Conservation (phyloP, 257 asterid genomes). For the Marsdenia floribunda region DNA sequence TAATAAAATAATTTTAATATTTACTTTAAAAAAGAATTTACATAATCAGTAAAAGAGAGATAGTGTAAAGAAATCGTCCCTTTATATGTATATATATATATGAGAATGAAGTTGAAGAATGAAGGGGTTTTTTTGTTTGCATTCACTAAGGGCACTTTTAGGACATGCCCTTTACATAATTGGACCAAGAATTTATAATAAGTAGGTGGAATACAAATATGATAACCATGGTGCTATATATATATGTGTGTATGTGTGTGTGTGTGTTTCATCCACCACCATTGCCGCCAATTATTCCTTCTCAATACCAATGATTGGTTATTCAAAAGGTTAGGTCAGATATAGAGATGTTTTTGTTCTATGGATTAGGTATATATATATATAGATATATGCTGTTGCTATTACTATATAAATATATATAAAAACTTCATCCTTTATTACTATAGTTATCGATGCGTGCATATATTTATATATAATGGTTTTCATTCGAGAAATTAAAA, state of each 20-base stretch:
- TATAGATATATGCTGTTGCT: neutral
- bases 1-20: no score
- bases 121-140: slow-evolving; percentile 26
- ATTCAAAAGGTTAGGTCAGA: slow-evolving; percentile 19
- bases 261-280: slow-evolving; percentile 13
- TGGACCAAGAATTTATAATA: slow-evolving; percentile 33
- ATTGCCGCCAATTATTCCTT: slow-evolving; percentile 28
- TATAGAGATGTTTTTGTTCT: slow-evolving; percentile 5
- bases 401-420: neutral
- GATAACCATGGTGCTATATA: slow-evolving; percentile 7
- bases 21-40: no score
- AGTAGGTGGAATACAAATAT: slow-evolving; percentile 18
- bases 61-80: no score
- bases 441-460: neutral
- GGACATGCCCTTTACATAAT: slow-evolving; percentile 13
- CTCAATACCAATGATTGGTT: slow-evolving; percentile 22
- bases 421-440: neutral
- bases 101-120: slow-evolving; percentile 4
- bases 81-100: neutral
- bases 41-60: no score
- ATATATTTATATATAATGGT: neutral
- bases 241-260: no score
- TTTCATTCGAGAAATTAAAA: slow-evolving; percentile 10
- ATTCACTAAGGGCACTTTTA: slow-evolving; percentile 10
- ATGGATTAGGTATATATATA: slow-evolving; percentile 23